phyloP scores from a whole-genome alignment of 1,139 yeast species.

The Yamadazyma dushanensis region DNA sequence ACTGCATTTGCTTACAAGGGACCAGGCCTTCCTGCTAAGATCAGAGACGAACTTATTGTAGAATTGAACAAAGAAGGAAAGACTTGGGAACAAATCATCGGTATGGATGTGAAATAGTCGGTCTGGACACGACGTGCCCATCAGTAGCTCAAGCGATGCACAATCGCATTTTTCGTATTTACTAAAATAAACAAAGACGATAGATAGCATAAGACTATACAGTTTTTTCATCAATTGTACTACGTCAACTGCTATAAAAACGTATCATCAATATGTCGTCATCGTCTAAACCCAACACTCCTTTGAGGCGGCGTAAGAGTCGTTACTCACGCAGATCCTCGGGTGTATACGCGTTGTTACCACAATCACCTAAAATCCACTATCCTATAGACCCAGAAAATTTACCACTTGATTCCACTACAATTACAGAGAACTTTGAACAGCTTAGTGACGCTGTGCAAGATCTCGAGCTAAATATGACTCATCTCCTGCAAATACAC shows the following conservation, averaged over 20 bases:
- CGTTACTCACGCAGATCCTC: conserved; percentile 32
- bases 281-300: conserved; percentile 8
- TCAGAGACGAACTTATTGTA: conserved; percentile 70
- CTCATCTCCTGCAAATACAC: conserved; percentile 48
- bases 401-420: conserved; percentile 36
- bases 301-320: conserved; percentile 4
- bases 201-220: not conserved
- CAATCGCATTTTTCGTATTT: not conserved
- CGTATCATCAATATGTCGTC: too few species aligned
- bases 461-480: conserved; percentile 50
- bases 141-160: conserved; percentile 4
- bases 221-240: not conserved
- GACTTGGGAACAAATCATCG: conserved; percentile 80
- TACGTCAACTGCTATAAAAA: too few species aligned
- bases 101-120: conserved; percentile 21
- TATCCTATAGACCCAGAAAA: conserved; percentile 42
- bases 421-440: conserved; percentile 33
- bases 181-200: conserved; percentile 1
- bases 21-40: conserved; percentile 78
- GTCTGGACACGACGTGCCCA: conserved; percentile 1
- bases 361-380: conserved; percentile 45
- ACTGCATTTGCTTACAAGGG: conserved; percentile 93
- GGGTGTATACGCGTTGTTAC: conserved; percentile 36
- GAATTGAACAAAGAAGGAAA: conserved; percentile 73
- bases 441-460: conserved; percentile 54